These are phyloP conservation scores for Penicillium lagena DNA, from an alignment of 495 filamentous ascomycete species.

Conservation along the genomic window DNA sequence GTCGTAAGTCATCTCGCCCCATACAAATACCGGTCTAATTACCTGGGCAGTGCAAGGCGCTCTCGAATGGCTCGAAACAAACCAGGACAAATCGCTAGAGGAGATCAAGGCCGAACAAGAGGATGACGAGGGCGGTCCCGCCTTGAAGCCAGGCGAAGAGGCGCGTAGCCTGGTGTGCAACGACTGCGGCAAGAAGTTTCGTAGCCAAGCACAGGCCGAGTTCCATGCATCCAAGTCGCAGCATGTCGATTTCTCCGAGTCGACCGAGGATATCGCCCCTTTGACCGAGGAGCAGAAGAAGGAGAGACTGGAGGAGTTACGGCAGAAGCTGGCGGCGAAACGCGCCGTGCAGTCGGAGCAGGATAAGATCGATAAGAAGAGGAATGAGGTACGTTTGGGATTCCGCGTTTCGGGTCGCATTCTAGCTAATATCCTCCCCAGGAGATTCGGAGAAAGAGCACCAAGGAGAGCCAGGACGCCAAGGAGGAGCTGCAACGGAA, in stretches of 20 bases:
- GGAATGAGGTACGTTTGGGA: slow-evolving; percentile 63
- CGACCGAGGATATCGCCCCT: slow-evolving; percentile 82
- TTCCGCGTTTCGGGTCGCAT: too few species aligned
- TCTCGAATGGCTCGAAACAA: slow-evolving; percentile 88
- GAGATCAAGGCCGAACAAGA: slow-evolving; percentile 53
- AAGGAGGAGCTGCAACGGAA: slow-evolving; percentile 83
- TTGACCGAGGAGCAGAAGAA: slow-evolving; percentile 91
- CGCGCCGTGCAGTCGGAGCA: slow-evolving; percentile 57
- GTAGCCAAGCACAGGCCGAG: slow-evolving; percentile 70
- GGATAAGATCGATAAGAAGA: slow-evolving; percentile 80
- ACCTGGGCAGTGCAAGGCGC: slow-evolving; percentile 67
- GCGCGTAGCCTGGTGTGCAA: slow-evolving; percentile 73
- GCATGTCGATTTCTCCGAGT: slow-evolving; percentile 90
- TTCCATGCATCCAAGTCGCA: slow-evolving; percentile 86
- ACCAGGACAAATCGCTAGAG: slow-evolving; percentile 75
- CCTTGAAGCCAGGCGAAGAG: slow-evolving; percentile 56
- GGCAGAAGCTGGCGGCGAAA: slow-evolving; percentile 67
- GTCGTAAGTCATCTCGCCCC: slow-evolving; percentile 48
- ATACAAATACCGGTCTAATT: slow-evolving; percentile 4
- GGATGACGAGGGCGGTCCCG: slow-evolving; percentile 49
- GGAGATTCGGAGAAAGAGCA: slow-evolving; percentile 83
- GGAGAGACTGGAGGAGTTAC: slow-evolving; percentile 65
- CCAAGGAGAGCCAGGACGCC: slow-evolving; percentile 66
- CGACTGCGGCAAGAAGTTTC: slow-evolving; percentile 88
- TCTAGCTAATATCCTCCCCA: slow-evolving; percentile 15